Percentiles rank a stretch among this genome's conserved stretches.
Conservation (phyloP, 768 basidiomycete species). For the Suillus ampliporus region DNA sequence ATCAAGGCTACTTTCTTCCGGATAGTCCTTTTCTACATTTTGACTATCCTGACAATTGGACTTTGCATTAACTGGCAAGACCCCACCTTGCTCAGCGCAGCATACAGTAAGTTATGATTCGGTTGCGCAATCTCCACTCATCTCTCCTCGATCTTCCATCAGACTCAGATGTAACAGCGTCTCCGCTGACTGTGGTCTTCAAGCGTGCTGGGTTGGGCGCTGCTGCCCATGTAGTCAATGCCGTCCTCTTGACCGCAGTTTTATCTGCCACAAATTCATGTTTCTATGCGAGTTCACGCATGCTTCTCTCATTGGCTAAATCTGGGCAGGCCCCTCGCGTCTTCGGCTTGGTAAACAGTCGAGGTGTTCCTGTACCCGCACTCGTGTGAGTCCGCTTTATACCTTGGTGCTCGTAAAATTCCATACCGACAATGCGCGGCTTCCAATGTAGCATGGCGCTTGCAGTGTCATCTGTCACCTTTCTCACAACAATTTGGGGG, state of each 20-base stretch:
- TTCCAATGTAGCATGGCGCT: constrained; percentile 49
- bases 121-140: background rate
- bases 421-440: constrained; percentile 29
- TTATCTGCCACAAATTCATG: constrained; percentile 69
- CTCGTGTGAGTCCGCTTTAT: constrained; percentile 49
- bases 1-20: constrained; percentile 73
- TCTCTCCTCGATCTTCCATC: constrained; percentile 1
- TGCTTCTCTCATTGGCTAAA: constrained; percentile 65
- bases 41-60: constrained; percentile 69
- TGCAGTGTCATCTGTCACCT: constrained; percentile 54
- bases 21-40: constrained; percentile 67
- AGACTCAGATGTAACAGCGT: constrained; percentile 59
- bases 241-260: constrained; percentile 68
- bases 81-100: constrained; percentile 53
- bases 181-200: constrained; percentile 69
- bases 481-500: constrained; percentile 64
- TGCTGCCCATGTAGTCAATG: constrained; percentile 67
- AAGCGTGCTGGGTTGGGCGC: constrained; percentile 65
- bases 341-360: constrained; percentile 67
- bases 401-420: constrained; percentile 23
- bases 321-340: constrained; percentile 66
- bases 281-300: constrained; percentile 69
- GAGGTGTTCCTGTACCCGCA: constrained; percentile 66
- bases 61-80: constrained; percentile 67
- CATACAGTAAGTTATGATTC: constrained; percentile 40